A percentile compares a stretch with the other conserved stretches of the same genome.
Conservation (phyloP, 345 rosid species). For the Raphanus sativus region DNA sequence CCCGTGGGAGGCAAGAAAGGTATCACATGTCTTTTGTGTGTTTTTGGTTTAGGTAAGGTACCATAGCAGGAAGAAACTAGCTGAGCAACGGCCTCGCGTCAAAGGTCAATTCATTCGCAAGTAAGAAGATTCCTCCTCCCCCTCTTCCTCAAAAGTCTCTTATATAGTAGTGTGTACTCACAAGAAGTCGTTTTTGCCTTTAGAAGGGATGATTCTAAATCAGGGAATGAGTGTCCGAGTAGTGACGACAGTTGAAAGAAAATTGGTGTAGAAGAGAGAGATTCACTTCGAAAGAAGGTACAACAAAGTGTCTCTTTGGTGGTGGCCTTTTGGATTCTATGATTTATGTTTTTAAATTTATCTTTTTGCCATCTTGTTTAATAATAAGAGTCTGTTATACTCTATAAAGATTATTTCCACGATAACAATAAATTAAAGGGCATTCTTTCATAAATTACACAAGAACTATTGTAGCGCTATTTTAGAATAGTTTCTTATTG, state of each 20-base stretch:
- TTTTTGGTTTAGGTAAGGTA: slow-evolving; percentile 54
- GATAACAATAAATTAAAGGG: no score
- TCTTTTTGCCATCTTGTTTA: background rate
- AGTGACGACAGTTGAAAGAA: slow-evolving; percentile 29
- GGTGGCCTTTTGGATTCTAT: slow-evolving; percentile 1
- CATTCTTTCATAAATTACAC: no score
- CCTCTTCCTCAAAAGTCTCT: background rate
- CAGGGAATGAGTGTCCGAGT: slow-evolving; percentile 42
- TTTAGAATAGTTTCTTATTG: no score
- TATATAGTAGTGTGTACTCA: background rate
- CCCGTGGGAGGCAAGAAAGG: background rate
- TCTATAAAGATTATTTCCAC: no score
- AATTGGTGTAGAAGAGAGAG: background rate
- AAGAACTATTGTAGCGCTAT: no score
- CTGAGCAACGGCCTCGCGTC: slow-evolving; percentile 63
- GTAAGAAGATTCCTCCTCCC: background rate
- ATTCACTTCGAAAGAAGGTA: background rate
- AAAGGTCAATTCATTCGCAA: slow-evolving; percentile 66
- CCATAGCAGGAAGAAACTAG: slow-evolving; percentile 62
- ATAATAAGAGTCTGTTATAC: no score
- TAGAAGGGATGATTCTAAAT: slow-evolving; percentile 43
- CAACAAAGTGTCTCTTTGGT: background rate
- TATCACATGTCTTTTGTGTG: background rate
- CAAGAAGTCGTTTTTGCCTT: background rate
- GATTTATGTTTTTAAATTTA: background rate